Conservation (phyloP, 352 stramenopile genomes). For the Elongisporangium undulatum region DNA sequence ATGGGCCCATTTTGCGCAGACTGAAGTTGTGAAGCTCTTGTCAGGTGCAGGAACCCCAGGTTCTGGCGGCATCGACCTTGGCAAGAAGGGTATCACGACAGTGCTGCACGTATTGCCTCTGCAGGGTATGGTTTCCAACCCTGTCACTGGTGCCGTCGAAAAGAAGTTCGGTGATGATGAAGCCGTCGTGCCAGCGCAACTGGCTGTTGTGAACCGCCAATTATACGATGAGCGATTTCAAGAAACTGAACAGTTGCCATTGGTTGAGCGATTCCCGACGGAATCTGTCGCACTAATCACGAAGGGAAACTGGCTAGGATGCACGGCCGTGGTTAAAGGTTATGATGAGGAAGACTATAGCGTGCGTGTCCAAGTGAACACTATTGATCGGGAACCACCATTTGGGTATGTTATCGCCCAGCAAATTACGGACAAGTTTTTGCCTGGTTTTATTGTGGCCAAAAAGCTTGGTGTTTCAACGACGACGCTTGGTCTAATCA, state of each 20-base stretch:
- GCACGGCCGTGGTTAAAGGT: slow-evolving; percentile 75
- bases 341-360: slow-evolving; percentile 56
- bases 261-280: slow-evolving; percentile 89
- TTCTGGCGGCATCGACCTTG: slow-evolving; percentile 92
- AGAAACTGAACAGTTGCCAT: slow-evolving; percentile 70
- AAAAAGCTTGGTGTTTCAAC: slow-evolving; percentile 91
- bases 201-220: slow-evolving; percentile 89
- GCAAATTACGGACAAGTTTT: slow-evolving; percentile 89
- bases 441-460: slow-evolving; percentile 68
- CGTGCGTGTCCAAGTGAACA: slow-evolving; percentile 90
- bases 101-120: slow-evolving; percentile 85
- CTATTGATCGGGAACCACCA: slow-evolving; percentile 92
- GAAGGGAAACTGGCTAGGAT: slow-evolving; percentile 88
- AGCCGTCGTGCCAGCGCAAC: slow-evolving; percentile 95
- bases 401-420: slow-evolving; percentile 95
- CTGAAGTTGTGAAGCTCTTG: slow-evolving; percentile 68
- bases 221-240: slow-evolving; percentile 94
- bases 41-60: slow-evolving; percentile 73
- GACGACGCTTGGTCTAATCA: slow-evolving; percentile 91
- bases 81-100: slow-evolving; percentile 61
- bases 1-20: slow-evolving; percentile 63
- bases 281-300: slow-evolving; percentile 87
- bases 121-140: slow-evolving; percentile 93
- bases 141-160: slow-evolving; percentile 88
- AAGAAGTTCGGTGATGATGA: slow-evolving; percentile 96